Percentiles rank a stretch among this genome's conserved stretches.
Evolutionary conservation across 495 filamentous ascomycete genomes (phyloP).

Genomic region (Penicillium bovifimosum): DNA sequence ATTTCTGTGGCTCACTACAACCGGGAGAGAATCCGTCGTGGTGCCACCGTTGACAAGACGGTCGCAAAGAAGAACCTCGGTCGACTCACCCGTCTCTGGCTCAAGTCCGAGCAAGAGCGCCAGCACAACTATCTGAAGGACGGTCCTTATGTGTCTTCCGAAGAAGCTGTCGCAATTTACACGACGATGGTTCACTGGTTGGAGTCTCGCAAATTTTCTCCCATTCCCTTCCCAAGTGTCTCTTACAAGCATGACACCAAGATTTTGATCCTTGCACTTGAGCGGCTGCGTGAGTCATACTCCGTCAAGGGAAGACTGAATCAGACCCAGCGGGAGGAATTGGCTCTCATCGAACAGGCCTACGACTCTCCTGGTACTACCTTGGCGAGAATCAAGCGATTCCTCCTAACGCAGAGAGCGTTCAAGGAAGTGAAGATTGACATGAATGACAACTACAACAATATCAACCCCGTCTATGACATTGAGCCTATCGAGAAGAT

Average conservation of each 20-base stretch:
- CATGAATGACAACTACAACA: slow-evolving; percentile 99
- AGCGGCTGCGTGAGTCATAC: slow-evolving; percentile 92
- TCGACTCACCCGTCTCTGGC: slow-evolving; percentile 88
- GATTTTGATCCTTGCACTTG: slow-evolving; percentile 93
- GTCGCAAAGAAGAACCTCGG: slow-evolving; percentile 99
- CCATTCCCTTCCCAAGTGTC: slow-evolving; percentile 97
- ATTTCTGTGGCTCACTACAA: slow-evolving; percentile 99
- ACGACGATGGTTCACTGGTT: slow-evolving; percentile 99
- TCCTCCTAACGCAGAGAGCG: slow-evolving; percentile 90
- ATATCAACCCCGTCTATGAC: slow-evolving; percentile 98
- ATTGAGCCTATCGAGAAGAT: slow-evolving; percentile 99
- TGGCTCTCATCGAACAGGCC: slow-evolving; percentile 96
- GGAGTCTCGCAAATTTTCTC: slow-evolving; percentile 95
- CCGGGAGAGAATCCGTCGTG: slow-evolving; percentile 89
- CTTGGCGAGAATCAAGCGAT: slow-evolving; percentile 93
- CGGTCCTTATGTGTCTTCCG: slow-evolving; percentile 95
- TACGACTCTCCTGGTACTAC: slow-evolving; percentile 98
- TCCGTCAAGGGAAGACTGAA: slow-evolving; percentile 96
- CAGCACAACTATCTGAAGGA: slow-evolving; percentile 99
- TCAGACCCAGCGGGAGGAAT: slow-evolving; percentile 94
- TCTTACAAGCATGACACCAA: slow-evolving; percentile 99
- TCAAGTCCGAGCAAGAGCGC: slow-evolving; percentile 97
- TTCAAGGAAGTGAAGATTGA: slow-evolving; percentile 99
- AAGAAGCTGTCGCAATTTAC: slow-evolving; percentile 98
- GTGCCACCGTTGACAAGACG: slow-evolving; percentile 97